Base-by-base conservation (phyloP, 179 eudicot species). In the Pouteria campechiana region DNA sequence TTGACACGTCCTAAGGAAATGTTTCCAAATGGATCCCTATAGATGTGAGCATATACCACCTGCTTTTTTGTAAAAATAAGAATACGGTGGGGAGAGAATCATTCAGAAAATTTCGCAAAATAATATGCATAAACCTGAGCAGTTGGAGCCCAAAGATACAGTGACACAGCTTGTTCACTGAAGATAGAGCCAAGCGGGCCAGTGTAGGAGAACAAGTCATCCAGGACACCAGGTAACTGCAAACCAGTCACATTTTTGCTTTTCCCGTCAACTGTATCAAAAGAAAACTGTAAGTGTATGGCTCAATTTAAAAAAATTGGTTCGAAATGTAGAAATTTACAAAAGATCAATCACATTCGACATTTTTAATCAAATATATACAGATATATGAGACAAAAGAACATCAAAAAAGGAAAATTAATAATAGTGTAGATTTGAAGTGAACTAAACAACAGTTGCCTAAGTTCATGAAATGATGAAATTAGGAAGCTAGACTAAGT, bases 131-230 rank as follows among this genome's bases (percentile, higher is more conserved):
- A 33, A 62, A 71, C 98, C 55, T 81, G 95, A 54, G 98, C 98
- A 54, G 95, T 90, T 15, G 98, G 98, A 63, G 95, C 98, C 98
- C 98, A 90, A 32, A 90, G 73, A 67, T 76, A 39, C 21, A 90
- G 78, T 46, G 90, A 73, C 54, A 86, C 64, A 52, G 78, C 53
- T 23, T 79, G 68, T 45, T 63, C 42, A 7, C 74, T 69, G 52
- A 90, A 85, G 36, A 74, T 65, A 41, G 95, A 65, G 48, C 98
- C 98, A 46, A 90, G 72, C 49, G 93, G 93, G 32, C 95, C 98
- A 62, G 54, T 50, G 50, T 90, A 90, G 29, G 75, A 66, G 65
- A 67, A 90, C n/a, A 81, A 37, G 52, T 90, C 93, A 12, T 90
- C 98, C 4, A 86, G 69, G 32, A 86, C 78, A 46, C 98, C 98